phyloP scores from a whole-genome alignment of 176 grass and related monocot genomes.

The Puccinellia tenuiflora region DNA sequence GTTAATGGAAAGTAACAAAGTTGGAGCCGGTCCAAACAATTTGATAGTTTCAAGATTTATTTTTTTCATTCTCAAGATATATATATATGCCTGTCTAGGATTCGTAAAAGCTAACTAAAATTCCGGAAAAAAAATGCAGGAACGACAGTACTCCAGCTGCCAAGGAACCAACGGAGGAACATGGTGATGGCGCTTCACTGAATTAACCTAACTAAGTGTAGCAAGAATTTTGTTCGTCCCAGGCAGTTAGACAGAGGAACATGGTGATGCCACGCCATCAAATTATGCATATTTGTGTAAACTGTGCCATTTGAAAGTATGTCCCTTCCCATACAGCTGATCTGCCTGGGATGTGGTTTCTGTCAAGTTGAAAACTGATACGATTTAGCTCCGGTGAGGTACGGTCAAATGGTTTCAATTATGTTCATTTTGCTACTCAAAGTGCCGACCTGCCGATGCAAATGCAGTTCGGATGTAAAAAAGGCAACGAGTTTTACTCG shows the following conservation, averaged over 20 bases:
- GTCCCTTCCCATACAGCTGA: conserved; percentile 30
- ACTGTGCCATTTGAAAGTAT: neutral
- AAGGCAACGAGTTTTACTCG: neutral
- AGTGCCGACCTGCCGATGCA: neutral
- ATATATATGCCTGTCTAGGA: neutral
- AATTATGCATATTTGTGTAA: neutral
- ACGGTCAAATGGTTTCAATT: neutral
- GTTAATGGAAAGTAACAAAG: neutral
- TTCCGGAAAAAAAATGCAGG: conserved; percentile 15
- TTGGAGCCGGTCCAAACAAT: neutral
- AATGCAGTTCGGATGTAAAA: neutral
- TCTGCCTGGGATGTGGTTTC: conserved; percentile 18
- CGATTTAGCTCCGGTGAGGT: neutral
- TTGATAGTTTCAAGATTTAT: neutral
- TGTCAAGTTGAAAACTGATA: conserved; percentile 19
- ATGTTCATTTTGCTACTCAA: neutral
- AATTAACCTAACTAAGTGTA: neutral
- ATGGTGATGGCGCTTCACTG: neutral
- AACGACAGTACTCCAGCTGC: conserved; percentile 37
- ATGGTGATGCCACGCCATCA: neutral
- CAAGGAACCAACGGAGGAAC: neutral
- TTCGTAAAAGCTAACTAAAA: neutral
- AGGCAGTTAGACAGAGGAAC: conserved; percentile 33
- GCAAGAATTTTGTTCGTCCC: conserved; percentile 28
- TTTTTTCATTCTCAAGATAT: neutral